Evolutionary conservation across 345 rosid species (phyloP), one percentile per base, ranked within the genome.

Genomic region (Diplotaxis tenuifolia): DNA sequence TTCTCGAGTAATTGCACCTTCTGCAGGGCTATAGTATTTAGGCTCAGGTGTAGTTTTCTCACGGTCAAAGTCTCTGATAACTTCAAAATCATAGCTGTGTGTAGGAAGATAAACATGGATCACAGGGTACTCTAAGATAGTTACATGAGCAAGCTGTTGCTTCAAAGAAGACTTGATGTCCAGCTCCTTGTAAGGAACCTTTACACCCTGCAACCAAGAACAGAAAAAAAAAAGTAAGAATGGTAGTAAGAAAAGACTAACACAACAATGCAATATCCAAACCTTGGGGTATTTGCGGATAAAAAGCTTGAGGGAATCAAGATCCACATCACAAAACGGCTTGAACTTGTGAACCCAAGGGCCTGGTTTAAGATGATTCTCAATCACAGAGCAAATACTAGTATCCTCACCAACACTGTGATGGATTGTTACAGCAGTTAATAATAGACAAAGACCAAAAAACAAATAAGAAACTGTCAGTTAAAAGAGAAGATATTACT

Each of bases 21-120:
- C 67, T 36, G 76, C 78, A 65, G 56, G 42, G 62, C 80, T 85
- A 74, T 65, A 74, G 50, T 57, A 23, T 9, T 31, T 69, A 23
- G 62, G 73, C 73, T 77, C 75, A 7, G 78, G 65, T 68, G 77
- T 70, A 0, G 27, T 29, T 52, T 69, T 27, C 52, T 61, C 29
- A 7, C 54, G 79, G 50, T 36, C 10, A 1, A 60, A 38, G 55
- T 78, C 83, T 77, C 78, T 82, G 54, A 84, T 70, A 75, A 92
- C 80, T 82, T 89, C 87, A 83, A 92, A 89, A 74, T 85, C 84
- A 57, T 11, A 81, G 49, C 64, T 72, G 14, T 82, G 92, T 2
- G 91, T 82, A 68, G 99, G 88, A 56, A 92, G 99, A 74, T 85
- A 85, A 21, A 95, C 91, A 79, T 92, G 83, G 65, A 94, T 85